Conservation (phyloP, 345 rosid species). For the Fremontodendron californicum region DNA sequence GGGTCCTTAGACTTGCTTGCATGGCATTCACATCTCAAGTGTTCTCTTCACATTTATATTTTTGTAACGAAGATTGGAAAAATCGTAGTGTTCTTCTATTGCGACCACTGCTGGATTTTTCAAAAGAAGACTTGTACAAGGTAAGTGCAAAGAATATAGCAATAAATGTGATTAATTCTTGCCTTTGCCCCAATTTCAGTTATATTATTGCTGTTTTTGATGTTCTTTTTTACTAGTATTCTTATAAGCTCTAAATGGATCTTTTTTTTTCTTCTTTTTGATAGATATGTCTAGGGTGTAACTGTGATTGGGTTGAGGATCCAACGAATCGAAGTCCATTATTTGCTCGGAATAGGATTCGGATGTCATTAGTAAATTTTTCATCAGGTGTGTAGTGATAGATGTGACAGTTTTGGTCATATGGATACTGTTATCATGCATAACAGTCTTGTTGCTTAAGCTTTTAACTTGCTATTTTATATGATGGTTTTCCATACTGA, state of each 20-base stretch:
- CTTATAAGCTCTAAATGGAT: not conserved
- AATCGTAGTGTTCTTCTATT: slow-evolving; percentile 56
- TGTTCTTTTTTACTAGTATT: not conserved
- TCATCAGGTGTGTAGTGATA: slow-evolving; percentile 54
- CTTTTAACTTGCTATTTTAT: not conserved
- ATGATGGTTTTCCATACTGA: not conserved
- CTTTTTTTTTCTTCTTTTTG: not conserved
- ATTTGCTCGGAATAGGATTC: slow-evolving; percentile 83
- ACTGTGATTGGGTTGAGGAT: slow-evolving; percentile 77
- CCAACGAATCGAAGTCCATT: slow-evolving; percentile 69
- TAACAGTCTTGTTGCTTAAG: not conserved
- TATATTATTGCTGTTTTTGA: not conserved
- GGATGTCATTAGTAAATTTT: slow-evolving; percentile 52
- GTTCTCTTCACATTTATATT: slow-evolving; percentile 35
- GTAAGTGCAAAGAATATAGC: slow-evolving; percentile 25
- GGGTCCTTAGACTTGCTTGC: slow-evolving; percentile 95
- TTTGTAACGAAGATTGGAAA: slow-evolving; percentile 29
- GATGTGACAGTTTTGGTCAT: not conserved
- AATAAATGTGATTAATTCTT: not conserved
- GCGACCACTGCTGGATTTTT: slow-evolving; percentile 69
- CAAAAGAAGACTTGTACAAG: slow-evolving; percentile 82
- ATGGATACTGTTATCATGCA: not conserved
- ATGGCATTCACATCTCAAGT: slow-evolving; percentile 76
- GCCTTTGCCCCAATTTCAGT: not conserved
- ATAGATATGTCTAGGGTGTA: slow-evolving; percentile 62